Evolutionary conservation across 768 basidiomycete genomes (phyloP).

Genomic region (Tylopilus sp.): DNA sequence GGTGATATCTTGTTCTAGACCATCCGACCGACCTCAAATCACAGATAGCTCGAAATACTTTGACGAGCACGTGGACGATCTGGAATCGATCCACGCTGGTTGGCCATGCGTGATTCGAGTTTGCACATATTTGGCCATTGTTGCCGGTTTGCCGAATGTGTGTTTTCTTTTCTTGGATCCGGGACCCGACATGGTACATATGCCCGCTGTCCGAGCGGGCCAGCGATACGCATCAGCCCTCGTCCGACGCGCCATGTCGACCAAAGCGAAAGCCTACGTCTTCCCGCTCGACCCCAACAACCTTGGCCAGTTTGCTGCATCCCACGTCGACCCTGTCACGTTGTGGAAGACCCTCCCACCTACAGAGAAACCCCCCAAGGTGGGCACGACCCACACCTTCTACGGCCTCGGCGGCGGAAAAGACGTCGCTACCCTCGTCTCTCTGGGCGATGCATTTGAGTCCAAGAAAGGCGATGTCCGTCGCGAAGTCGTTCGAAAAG

Average conservation of each 20-base stretch:
- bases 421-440: constrained; percentile 50
- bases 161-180: constrained; percentile 5
- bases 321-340: constrained; percentile 42
- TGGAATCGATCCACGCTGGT: no score
- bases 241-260: constrained; percentile 42
- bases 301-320: constrained; percentile 26
- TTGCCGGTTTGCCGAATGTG: not conserved
- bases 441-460: constrained; percentile 54
- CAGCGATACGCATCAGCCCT: constrained; percentile 22
- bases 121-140: constrained; percentile 6
- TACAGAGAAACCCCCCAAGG: constrained; percentile 51
- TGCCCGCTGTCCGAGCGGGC: constrained; percentile 16
- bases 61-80: not conserved
- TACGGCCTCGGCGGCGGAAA: constrained; percentile 46
- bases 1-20: not conserved
- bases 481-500: constrained; percentile 66
- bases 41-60: not conserved
- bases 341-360: constrained; percentile 53
- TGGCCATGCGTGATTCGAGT: not conserved
- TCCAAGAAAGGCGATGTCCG: constrained; percentile 42
- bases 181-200: constrained; percentile 24
- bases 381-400: constrained; percentile 62
- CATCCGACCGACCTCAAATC: not conserved
- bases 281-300: constrained; percentile 53
- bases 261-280: constrained; percentile 45